Evolutionary conservation across 129 eudicot genomes (phyloP), one percentile per base, ranked within the genome.

Genomic region (Lactuca sativa): DNA sequence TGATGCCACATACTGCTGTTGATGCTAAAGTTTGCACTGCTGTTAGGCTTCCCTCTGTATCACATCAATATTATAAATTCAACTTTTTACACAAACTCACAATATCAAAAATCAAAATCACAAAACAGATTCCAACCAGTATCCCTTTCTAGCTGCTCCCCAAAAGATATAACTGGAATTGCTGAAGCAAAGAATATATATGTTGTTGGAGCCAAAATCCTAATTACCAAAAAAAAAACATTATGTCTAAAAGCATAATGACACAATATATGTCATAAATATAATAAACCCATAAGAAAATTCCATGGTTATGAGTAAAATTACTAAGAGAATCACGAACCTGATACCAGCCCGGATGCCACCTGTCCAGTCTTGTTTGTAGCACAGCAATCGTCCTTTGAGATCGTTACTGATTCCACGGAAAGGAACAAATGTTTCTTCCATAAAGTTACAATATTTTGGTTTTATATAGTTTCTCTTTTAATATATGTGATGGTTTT

Each of bases 11-110:
- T 16, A 93, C 53, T 56, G 99, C 87, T 1, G 99, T 93, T 61
- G 99, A 93, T 18, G 95, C 95, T 72, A 93, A 88, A 37, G 99
- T 93, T 70, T 93, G 99, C 60, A 93, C 99, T n/a, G 99, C 99
- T 31, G 99, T 93, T 67, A 93, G 63, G 38, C 86, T 72, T 71
- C 99, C 99, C 82, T 93, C 99, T 93, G 66, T 73, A 60, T 56
- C 66, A 69, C 70, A 69, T 41, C 61, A 63, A 69, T 34, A 60
- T 8, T 53, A 41, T 54, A 43, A 11, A 31, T 11, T 15, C 14
- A 44, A 5, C 21, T 4, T 15, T 68, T 68, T 25, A 25, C 30
- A 25, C 30, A 25, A 25, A 25, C 30, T 25, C 30, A 25, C n/a
- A 37, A 52, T 2, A 4, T 38, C 48, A 62, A 73, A 72, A 31